Conservation (phyloP, 2,329 filamentous ascomycete genomes). For the Paraphaeosphaeria sporulosa region DNA sequence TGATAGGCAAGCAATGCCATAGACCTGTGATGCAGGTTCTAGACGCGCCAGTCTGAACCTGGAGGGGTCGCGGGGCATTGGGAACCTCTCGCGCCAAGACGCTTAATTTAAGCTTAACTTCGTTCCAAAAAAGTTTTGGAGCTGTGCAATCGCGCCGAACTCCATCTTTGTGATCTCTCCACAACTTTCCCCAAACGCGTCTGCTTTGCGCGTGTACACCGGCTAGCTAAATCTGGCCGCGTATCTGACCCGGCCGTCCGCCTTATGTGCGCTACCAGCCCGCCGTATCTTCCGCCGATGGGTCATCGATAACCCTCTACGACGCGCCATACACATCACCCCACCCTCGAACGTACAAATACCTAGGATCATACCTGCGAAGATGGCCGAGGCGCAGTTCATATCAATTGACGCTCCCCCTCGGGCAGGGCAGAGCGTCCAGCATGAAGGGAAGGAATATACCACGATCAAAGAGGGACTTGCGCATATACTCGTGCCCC, state of each 20-base stretch:
- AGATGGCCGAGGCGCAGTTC: slow-evolving; percentile 21
- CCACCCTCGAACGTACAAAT: slow-evolving; percentile 26
- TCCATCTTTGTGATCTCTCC: not conserved
- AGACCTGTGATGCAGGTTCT: not conserved
- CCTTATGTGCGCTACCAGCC: slow-evolving; percentile 32
- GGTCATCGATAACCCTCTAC: slow-evolving; percentile 33
- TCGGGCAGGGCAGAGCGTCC: slow-evolving; percentile 40
- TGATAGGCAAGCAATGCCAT: not conserved
- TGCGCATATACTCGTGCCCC: slow-evolving; percentile 72
- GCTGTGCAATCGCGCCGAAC: slow-evolving; percentile 1
- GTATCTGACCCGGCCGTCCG: slow-evolving; percentile 16
- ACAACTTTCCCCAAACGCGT: not conserved
- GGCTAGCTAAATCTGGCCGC: slow-evolving; percentile 30
- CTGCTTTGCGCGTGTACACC: not conserved
- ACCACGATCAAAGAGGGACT: slow-evolving; percentile 71
- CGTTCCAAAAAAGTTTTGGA: slow-evolving; percentile 17
- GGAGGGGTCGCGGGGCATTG: not conserved
- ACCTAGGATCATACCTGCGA: slow-evolving; percentile 3
- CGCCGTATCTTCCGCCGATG: slow-evolving; percentile 29
- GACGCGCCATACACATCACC: slow-evolving; percentile 28
- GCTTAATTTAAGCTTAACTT: slow-evolving; percentile 38
- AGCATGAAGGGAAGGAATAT: slow-evolving; percentile 62
- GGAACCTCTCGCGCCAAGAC: slow-evolving; percentile 19
- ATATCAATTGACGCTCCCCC: slow-evolving; percentile 39
- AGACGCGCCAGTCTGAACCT: not conserved